phyloP scores from a whole-genome alignment of 2,329 filamentous ascomycete genomes.

The Aspergillus chevalieri region DNA sequence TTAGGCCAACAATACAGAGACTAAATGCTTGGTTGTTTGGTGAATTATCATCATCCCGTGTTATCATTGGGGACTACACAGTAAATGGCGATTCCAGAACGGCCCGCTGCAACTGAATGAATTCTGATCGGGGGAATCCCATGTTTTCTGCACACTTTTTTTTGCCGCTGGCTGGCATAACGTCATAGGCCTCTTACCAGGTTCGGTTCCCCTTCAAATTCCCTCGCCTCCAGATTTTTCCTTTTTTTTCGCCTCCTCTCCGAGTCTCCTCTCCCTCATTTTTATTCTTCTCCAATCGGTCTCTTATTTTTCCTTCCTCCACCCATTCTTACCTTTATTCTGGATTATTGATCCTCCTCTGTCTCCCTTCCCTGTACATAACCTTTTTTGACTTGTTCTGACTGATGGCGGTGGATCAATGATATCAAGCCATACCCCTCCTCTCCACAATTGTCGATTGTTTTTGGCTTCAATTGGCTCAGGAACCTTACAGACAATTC shows the following conservation, averaged over 20 bases:
- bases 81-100: slow-evolving; percentile 8
- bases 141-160: slow-evolving; percentile 6
- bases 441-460: slow-evolving; percentile 7
- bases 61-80: no score
- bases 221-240: slow-evolving; percentile 6
- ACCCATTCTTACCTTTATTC: no score
- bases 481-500: slow-evolving; percentile 6
- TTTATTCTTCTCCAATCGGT: not conserved
- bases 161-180: slow-evolving; percentile 12
- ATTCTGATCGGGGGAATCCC: no score
- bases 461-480: slow-evolving; percentile 11
- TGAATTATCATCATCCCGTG: no score
- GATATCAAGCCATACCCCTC: slow-evolving; percentile 13
- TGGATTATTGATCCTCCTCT: no score
- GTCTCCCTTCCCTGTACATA: not conserved
- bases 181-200: slow-evolving; percentile 16
- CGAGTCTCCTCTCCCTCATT: slow-evolving; percentile 7
- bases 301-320: no score
- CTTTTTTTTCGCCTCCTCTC: slow-evolving; percentile 8
- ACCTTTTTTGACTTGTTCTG: not conserved
- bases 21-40: no score
- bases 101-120: slow-evolving; percentile 4
- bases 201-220: slow-evolving; percentile 13
- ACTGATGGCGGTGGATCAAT: slow-evolving; percentile 14
- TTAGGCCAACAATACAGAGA: no score